Evolutionary conservation across 2,329 filamentous ascomycete species (phyloP).

Genomic region (Cladosporium cucumerinum): DNA sequence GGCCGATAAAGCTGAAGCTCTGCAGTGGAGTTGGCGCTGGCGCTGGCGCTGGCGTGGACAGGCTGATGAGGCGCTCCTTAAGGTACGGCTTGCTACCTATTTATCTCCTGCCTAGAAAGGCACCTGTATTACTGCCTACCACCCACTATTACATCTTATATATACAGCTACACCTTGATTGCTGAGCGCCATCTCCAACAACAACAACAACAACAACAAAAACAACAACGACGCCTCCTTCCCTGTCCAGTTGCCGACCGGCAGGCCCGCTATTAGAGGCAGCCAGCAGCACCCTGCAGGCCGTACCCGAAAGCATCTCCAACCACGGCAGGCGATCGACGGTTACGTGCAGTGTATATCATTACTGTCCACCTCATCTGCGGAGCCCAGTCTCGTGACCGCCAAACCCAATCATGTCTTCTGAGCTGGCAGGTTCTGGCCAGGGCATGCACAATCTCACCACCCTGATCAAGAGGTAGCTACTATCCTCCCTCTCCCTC

Average conservation of each 20-base stretch:
- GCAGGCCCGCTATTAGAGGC: neutral
- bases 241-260: neutral
- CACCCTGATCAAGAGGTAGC: constrained; percentile 92
- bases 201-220: too few relatives aligned
- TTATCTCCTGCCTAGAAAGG: constrained; percentile 8
- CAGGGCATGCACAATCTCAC: constrained; percentile 90
- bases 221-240: too few relatives aligned
- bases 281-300: neutral
- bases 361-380: neutral
- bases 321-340: constrained; percentile 4
- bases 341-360: constrained; percentile 11
- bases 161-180: neutral
- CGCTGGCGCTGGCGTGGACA: neutral
- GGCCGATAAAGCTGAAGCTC: neutral
- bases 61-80: neutral
- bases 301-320: neutral
- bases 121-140: neutral
- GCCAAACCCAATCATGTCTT: constrained; percentile 13
- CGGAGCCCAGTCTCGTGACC: constrained; percentile 8
- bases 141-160: neutral
- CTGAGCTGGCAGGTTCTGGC: neutral
- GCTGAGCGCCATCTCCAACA: neutral
- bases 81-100: neutral
- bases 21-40: neutral
- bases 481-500: constrained; percentile 9